These are phyloP conservation scores for Paramecium sexaurelia DNA, from an alignment of 73 alveolate species.

Conservation along the genomic window DNA sequence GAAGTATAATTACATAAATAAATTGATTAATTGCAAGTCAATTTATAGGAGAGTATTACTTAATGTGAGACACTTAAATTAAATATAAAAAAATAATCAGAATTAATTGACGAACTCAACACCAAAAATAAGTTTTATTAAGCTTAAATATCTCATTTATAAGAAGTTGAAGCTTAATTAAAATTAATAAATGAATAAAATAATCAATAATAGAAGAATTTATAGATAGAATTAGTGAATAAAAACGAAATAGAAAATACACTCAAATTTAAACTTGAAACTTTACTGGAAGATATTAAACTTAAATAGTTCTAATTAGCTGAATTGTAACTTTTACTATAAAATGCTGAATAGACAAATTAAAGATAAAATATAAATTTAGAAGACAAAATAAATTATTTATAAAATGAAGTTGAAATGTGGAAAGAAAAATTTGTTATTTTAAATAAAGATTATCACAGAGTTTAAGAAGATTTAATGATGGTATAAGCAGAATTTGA, in stretches of 20 bases:
- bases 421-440: conserved; percentile 36
- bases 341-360: background rate
- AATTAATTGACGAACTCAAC: background rate
- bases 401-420: background rate
- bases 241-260: background rate
- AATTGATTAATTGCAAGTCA: background rate
- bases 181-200: background rate
- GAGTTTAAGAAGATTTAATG: conserved; percentile 27
- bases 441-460: conserved; percentile 47
- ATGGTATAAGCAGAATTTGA: conserved; percentile 40
- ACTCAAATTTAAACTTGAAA: conserved; percentile 4
- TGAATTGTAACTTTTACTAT: background rate
- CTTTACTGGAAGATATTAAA: background rate
- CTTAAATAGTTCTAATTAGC: background rate
- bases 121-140: background rate
- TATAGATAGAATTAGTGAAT: background rate
- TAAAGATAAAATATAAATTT: background rate
- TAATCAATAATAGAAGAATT: background rate
- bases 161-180: background rate
- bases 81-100: background rate
- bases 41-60: background rate
- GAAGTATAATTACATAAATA: background rate
- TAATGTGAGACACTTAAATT: background rate
- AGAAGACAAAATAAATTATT: background rate
- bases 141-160: background rate